Evolutionary conservation across 2,329 filamentous ascomycete genomes (phyloP).

Genomic region (Bipolaris zeicola): DNA sequence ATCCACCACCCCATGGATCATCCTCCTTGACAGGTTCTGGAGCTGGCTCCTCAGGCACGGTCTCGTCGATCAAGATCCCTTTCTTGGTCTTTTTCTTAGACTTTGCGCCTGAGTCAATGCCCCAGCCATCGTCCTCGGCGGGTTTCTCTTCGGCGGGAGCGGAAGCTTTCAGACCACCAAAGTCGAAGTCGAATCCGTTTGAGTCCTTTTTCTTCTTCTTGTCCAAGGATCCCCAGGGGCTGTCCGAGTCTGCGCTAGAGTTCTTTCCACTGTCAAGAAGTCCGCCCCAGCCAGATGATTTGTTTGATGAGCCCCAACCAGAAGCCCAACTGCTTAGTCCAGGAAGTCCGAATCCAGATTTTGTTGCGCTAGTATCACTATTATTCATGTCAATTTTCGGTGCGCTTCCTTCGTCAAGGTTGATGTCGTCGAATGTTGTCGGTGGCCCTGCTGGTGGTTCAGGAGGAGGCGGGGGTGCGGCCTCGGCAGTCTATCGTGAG

Average conservation of each 20-base stretch:
- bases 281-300: slow-evolving; percentile 29
- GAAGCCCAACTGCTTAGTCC: slow-evolving; percentile 31
- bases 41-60: slow-evolving; percentile 26
- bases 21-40: slow-evolving; percentile 37
- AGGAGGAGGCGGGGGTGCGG: slow-evolving; percentile 37
- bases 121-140: slow-evolving; percentile 41
- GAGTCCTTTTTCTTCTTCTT: slow-evolving; percentile 49
- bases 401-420: slow-evolving; percentile 50
- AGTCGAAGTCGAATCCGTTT: slow-evolving; percentile 44
- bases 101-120: slow-evolving; percentile 47
- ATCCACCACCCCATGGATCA: slow-evolving; percentile 37
- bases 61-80: slow-evolving; percentile 40
- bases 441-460: slow-evolving; percentile 38
- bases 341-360: slow-evolving; percentile 35
- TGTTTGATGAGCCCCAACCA: slow-evolving; percentile 35
- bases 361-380: slow-evolving; percentile 36
- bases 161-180: slow-evolving; percentile 38
- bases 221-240: slow-evolving; percentile 39
- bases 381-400: slow-evolving; percentile 57
- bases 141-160: slow-evolving; percentile 29
- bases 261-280: slow-evolving; percentile 40
- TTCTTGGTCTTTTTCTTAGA: slow-evolving; percentile 52
- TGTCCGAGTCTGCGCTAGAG: slow-evolving; percentile 35
- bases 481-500: slow-evolving; percentile 33
- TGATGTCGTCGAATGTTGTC: slow-evolving; percentile 55